These are phyloP conservation scores for Apiospora rasikravindrae DNA, from an alignment of 2,329 filamentous ascomycete genomes.

Conservation along the genomic window DNA sequence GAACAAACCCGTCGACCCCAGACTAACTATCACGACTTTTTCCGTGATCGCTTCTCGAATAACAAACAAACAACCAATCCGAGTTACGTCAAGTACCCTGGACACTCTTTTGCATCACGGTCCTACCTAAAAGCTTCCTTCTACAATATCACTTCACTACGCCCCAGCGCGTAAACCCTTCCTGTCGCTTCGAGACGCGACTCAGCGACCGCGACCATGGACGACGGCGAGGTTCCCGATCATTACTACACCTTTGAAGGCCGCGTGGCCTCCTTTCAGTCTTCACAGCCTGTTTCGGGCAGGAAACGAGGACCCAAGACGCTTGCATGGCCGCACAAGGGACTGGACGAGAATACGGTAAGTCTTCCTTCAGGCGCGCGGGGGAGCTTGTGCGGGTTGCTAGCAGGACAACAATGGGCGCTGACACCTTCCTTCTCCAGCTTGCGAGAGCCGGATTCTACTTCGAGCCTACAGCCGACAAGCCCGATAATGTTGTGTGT, in stretches of 20 bases:
- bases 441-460: conserved; percentile 92
- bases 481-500: conserved; percentile 87
- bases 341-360: conserved; percentile 69
- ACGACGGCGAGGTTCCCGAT: conserved; percentile 46
- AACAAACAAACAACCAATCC: not conserved
- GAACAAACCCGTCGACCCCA: not conserved
- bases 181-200: not conserved
- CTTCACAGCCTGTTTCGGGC: conserved; percentile 65
- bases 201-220: not conserved
- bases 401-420: not conserved
- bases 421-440: conserved; percentile 48
- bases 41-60: not conserved
- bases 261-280: conserved; percentile 81
- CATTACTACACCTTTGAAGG: conserved; percentile 70
- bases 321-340: conserved; percentile 79
- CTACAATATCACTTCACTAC: not conserved
- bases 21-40: not conserved
- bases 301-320: conserved; percentile 62
- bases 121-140: not conserved
- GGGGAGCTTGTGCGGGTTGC: conserved; percentile 19
- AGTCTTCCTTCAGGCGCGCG: conserved; percentile 30
- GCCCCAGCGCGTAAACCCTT: conserved; percentile 4
- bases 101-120: not conserved
- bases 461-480: conserved; percentile 76
- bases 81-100: not conserved